phyloP scores from a whole-genome alignment of 2,329 filamentous ascomycete genomes.

The Neobulgaria alba region DNA sequence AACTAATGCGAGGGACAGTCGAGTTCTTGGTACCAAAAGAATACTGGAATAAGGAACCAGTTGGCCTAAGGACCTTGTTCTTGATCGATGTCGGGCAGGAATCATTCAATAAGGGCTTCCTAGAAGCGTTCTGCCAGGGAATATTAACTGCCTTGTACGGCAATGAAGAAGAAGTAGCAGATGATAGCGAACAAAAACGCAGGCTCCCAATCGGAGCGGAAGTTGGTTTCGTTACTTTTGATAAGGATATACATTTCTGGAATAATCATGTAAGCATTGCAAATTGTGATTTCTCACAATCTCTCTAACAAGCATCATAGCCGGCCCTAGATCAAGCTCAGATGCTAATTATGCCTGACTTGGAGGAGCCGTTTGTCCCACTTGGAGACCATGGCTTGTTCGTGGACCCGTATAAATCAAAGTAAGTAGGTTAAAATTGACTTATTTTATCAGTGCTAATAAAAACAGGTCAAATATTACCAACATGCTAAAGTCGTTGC shows the following conservation, averaged over 20 bases:
- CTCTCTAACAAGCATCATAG: conserved; percentile 33
- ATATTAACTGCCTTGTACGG: conserved; percentile 81
- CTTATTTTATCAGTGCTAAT: not conserved
- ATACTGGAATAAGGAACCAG: conserved; percentile 94
- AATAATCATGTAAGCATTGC: conserved; percentile 66
- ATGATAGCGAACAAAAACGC: conserved; percentile 41
- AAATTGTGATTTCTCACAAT: not conserved
- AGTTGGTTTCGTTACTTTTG: conserved; percentile 91
- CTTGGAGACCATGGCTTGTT: conserved; percentile 78
- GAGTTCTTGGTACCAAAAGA: conserved; percentile 97
- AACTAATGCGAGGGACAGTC: conserved; percentile 84
- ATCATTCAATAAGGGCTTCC: conserved; percentile 79
- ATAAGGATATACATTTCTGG: conserved; percentile 97
- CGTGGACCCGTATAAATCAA: conserved; percentile 87
- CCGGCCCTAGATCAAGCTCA: conserved; percentile 76
- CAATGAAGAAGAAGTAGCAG: conserved; percentile 42
- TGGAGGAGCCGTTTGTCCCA: conserved; percentile 93
- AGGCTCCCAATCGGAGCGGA: conserved; percentile 70
- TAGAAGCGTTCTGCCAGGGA: conserved; percentile 85
- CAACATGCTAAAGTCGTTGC: conserved; percentile 75
- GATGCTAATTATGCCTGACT: conserved; percentile 97
- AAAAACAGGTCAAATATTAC: conserved; percentile 60
- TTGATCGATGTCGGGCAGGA: conserved; percentile 90
- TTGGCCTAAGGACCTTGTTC: conserved; percentile 82
- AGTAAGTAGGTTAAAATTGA: conserved; percentile 35